Evolutionary conservation across 805 yeast genomes (phyloP).

Genomic region (Tetrapisispora fleetii): DNA sequence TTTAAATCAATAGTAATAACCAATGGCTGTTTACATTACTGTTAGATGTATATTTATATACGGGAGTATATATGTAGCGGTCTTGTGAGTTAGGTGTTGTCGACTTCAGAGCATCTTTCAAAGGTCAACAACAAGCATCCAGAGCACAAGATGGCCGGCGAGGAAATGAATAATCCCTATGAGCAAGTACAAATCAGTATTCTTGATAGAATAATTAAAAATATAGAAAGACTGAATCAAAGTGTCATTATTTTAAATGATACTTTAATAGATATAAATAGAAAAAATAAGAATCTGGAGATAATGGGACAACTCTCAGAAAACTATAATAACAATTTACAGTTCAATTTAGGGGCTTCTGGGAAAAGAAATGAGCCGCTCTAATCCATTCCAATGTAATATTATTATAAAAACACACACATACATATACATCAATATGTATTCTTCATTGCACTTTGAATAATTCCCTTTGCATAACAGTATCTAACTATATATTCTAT

Average conservation of each 20-base stretch:
- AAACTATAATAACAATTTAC: conserved; percentile 59
- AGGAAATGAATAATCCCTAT: conserved; percentile 72
- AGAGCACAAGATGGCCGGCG: background rate
- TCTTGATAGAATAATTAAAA: conserved; percentile 63
- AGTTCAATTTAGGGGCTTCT: conserved; percentile 59
- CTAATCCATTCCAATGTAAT: background rate
- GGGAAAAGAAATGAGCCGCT: conserved; percentile 38
- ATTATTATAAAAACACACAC: background rate
- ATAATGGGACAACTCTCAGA: conserved; percentile 72
- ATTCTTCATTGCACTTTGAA: background rate
- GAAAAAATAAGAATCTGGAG: conserved; percentile 59
- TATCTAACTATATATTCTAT: background rate
- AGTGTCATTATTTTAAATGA: conserved; percentile 57
- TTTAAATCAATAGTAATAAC: too few relatives aligned
- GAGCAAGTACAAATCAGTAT: conserved; percentile 72
- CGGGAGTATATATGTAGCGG: too few relatives aligned
- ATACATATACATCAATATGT: too few relatives aligned
- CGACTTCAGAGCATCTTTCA: too few relatives aligned
- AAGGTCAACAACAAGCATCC: too few relatives aligned
- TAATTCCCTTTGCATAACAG: background rate
- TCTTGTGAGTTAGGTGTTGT: too few relatives aligned
- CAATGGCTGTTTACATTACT: too few relatives aligned
- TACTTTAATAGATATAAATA: conserved; percentile 49
- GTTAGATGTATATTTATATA: too few relatives aligned
- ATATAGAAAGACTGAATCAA: conserved; percentile 66